Percentiles rank a stretch among this genome's conserved stretches.
Conservation (phyloP, 148 eudicot species). For the Diospyros kaki region DNA sequence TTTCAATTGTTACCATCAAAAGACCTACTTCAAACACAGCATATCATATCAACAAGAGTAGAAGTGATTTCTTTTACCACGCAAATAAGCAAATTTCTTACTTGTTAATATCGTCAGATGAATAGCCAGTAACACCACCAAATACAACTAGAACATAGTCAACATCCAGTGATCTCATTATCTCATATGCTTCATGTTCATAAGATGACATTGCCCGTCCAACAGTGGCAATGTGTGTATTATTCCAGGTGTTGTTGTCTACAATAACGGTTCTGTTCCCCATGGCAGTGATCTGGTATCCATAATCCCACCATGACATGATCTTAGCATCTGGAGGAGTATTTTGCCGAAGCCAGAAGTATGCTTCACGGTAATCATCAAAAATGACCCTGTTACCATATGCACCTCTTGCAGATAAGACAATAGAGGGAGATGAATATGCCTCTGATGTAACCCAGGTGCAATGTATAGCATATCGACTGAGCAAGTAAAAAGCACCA, state of each 20-base stretch:
- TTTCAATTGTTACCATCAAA: not conserved
- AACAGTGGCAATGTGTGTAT: conserved; percentile 98
- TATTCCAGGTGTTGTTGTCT: conserved; percentile 98
- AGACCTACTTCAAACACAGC: not conserved
- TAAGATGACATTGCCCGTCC: conserved; percentile 98
- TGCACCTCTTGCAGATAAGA: conserved; percentile 94
- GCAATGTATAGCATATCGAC: conserved; percentile 89
- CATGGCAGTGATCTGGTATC: conserved; percentile 99
- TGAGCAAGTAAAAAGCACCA: conserved; percentile 87
- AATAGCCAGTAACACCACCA: conserved; percentile 98
- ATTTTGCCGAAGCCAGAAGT: conserved; percentile 95
- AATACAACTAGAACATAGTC: conserved; percentile 94
- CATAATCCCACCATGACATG: conserved; percentile 99
- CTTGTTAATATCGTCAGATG: conserved; percentile 99
- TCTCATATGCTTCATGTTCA: conserved; percentile 97
- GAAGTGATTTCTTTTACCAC: conserved; percentile 7
- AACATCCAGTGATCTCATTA: conserved; percentile 94
- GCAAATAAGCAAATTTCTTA: conserved; percentile 29
- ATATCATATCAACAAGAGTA: not conserved
- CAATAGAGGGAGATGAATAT: conserved; percentile 96
- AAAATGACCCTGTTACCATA: conserved; percentile 85
- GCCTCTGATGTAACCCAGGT: conserved; percentile 99
- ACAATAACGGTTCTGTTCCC: conserved; percentile 97
- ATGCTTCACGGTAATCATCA: conserved; percentile 99
- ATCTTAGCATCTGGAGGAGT: conserved; percentile 92